Evolutionary conservation across 2,329 filamentous ascomycete species (phyloP).

Genomic region (Aspergillus neotritici): DNA sequence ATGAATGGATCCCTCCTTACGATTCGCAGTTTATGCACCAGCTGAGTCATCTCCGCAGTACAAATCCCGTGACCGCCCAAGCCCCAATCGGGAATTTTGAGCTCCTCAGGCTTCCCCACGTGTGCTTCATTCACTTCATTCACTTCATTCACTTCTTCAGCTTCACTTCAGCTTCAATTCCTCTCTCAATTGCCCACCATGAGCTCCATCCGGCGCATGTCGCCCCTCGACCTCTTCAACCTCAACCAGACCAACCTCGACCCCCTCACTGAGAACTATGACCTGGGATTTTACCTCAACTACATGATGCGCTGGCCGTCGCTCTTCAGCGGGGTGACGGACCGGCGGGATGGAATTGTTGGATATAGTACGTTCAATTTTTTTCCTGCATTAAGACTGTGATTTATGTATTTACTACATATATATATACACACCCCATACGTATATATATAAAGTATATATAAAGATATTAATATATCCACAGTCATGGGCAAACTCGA

Average conservation of each 20-base stretch:
- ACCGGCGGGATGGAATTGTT: slow-evolving; percentile 78
- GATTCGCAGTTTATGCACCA: not conserved
- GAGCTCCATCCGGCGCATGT: slow-evolving; percentile 82
- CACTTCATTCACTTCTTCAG: not conserved
- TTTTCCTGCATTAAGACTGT: slow-evolving; percentile 1
- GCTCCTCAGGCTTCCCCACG: slow-evolving; percentile 1
- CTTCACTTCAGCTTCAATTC: not conserved
- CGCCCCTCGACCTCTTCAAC: slow-evolving; percentile 74
- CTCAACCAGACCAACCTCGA: slow-evolving; percentile 95
- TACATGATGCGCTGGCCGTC: slow-evolving; percentile 96
- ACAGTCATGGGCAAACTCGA: slow-evolving; percentile 99
- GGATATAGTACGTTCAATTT: slow-evolving; percentile 69
- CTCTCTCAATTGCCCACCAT: slow-evolving; percentile 44
- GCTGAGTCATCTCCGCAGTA: not conserved
- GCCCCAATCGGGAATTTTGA: slow-evolving; percentile 15
- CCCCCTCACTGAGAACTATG: slow-evolving; percentile 95
- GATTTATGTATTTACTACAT: not conserved
- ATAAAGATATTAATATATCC: slow-evolving; percentile 7
- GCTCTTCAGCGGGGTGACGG: slow-evolving; percentile 87
- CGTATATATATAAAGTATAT: not conserved
- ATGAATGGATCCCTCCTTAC: no score
- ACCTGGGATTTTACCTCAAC: slow-evolving; percentile 88
- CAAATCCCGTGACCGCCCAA: slow-evolving; percentile 23
- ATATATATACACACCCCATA: no score
- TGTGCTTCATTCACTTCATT: slow-evolving; percentile 4